Conservation (phyloP, 768 basidiomycete genomes). For the Trametes villosa region DNA sequence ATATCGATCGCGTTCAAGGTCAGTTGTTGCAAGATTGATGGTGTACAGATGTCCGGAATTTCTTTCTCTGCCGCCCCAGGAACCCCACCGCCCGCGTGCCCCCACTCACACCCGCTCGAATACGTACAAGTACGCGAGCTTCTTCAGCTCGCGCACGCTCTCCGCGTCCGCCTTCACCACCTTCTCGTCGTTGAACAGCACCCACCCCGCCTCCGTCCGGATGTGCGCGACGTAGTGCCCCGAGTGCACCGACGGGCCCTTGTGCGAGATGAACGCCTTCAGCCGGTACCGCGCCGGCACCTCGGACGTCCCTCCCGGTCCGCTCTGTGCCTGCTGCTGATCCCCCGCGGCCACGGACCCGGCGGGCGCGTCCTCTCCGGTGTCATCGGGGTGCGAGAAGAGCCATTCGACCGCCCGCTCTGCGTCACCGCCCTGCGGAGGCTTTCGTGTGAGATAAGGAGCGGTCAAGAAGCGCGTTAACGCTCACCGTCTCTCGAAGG, state of each 20-base stretch:
- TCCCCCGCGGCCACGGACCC: conserved; percentile 26
- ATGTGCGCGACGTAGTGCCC: conserved; percentile 93
- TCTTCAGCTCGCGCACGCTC: conserved; percentile 81
- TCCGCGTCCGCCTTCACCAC: conserved; percentile 87
- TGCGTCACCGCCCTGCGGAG: conserved; percentile 61
- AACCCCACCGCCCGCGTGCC: background rate
- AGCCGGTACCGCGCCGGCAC: conserved; percentile 81
- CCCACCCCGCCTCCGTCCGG: conserved; percentile 66
- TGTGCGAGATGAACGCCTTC: conserved; percentile 96
- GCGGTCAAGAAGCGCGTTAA: background rate
- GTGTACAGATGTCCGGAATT: background rate
- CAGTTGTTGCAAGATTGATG: background rate
- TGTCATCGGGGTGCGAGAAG: conserved; percentile 91
- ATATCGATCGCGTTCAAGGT: background rate
- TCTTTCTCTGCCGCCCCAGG: background rate
- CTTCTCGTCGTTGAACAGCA: conserved; percentile 96
- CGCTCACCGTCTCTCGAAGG: conserved; percentile 78
- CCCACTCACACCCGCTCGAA: conserved; percentile 78
- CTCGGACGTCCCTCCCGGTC: conserved; percentile 53
- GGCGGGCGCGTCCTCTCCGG: conserved; percentile 56
- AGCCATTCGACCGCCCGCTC: conserved; percentile 96
- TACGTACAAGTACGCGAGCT: conserved; percentile 91
- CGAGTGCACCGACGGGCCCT: conserved; percentile 93
- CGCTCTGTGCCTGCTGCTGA: conserved; percentile 25
- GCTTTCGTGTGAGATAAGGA: background rate